Base-by-base conservation (phyloP, 2,329 filamentous ascomycete species). In the Leptographium lundbergii region DNA sequence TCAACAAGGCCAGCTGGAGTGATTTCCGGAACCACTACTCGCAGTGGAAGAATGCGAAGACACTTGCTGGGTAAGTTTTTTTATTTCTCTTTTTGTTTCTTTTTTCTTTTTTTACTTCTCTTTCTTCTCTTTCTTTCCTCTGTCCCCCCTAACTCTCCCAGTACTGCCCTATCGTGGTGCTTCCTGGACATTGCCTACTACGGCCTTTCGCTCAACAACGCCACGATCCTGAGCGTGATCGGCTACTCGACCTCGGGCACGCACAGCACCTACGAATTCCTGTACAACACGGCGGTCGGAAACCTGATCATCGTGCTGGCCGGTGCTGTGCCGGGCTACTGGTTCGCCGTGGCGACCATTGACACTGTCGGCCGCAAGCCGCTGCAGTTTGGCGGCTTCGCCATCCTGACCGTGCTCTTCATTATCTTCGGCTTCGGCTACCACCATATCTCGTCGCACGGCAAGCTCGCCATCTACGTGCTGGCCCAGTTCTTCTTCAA, bases 131-230 rank as follows among this genome's bases (percentile, higher is more conserved):
- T 9, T 48, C n/a, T 22, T 9, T 10, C n/a, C 19, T 24, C 24
- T 48, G n/a, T 4, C 45, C 51, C 19, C 14, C 27, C 51, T 56
- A n/a, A 54, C 22, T 9, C 36, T 17, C 19, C 14, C 39, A 54
- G 59, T n/a, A 92, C 88, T 14, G 87, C 88, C 14, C 86, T 86
- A 48, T 92, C 89, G 2, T 95, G 89, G 89, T 92, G 91, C 72
- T 81, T 88, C 72, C 83, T 89, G 57, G 76, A 76, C 62, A 71
- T 77, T 60, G 81, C 81, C 34, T 82, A 82, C 69, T 87, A 86
- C 65, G 84, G 84, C 58, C 80, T 91, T 25, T 85, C 85, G 39
- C 77, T 92, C 56, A 91, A 91, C 72, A 91, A 89, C 71, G 81
- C 84, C 27, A 81, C 82, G 61, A 89, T 91, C 63, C 79, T 91